Evolutionary conservation across 352 stramenopile genomes (phyloP).

Genomic region (Thraustochytrium striatum): DNA sequence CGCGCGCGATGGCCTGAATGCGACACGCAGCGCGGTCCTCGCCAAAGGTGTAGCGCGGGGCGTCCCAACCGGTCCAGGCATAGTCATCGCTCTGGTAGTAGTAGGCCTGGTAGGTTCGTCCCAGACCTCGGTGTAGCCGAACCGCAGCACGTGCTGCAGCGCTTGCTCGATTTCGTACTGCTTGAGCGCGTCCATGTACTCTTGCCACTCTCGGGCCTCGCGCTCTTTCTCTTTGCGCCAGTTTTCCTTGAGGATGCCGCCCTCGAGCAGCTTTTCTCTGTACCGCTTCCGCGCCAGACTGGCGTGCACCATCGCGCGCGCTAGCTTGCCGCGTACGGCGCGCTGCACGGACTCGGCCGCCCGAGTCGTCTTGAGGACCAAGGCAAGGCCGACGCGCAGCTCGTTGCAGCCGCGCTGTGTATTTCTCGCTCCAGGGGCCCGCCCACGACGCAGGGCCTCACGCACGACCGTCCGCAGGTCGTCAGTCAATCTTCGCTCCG

Average conservation of each 20-base stretch:
- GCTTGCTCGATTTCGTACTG: constrained; percentile 21
- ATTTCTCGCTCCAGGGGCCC: no score
- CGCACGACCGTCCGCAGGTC: constrained; percentile 1
- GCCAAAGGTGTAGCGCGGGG: constrained; percentile 20
- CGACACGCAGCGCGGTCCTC: background rate
- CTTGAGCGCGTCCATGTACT: constrained; percentile 1
- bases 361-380: background rate
- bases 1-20: background rate
- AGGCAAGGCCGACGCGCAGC: constrained; percentile 2
- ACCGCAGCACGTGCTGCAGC: background rate
- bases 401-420: constrained; percentile 20
- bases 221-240: background rate
- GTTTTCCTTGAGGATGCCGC: constrained; percentile 23
- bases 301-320: background rate
- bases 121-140: constrained; percentile 25
- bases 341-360: constrained; percentile 5
- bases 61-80: constrained; percentile 5
- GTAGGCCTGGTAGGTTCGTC: constrained; percentile 4
- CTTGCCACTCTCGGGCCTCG: constrained; percentile 9
- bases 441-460: background rate
- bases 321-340: constrained; percentile 21
- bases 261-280: constrained; percentile 1
- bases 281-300: constrained; percentile 18
- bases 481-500: constrained; percentile 5
- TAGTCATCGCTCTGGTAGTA: constrained; percentile 4